These are phyloP conservation scores for Zygotorulaspora mrakii DNA, from an alignment of 1,139 yeast genomes.

Conservation along the genomic window DNA sequence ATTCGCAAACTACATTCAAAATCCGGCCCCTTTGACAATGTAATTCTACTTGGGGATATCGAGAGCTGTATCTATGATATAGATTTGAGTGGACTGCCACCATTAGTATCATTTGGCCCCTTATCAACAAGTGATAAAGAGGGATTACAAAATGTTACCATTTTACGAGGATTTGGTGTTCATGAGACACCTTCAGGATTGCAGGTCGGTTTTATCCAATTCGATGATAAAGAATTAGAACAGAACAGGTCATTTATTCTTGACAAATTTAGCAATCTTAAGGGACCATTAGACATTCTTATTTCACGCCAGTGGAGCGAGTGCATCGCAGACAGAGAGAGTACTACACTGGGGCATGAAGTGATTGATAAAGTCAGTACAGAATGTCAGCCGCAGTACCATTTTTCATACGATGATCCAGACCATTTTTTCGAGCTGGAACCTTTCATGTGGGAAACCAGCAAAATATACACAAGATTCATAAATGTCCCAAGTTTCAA, in stretches of 20 bases:
- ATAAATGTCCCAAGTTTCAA: conserved; percentile 62
- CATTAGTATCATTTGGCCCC: conserved; percentile 33
- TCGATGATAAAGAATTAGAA: conserved; percentile 27
- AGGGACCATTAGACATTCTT: conserved; percentile 47
- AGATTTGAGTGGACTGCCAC: conserved; percentile 32
- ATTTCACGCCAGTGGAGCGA: conserved; percentile 61
- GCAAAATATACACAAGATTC: conserved; percentile 48
- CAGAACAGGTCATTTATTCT: conserved; percentile 26
- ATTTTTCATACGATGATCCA: conserved; percentile 52
- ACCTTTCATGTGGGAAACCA: conserved; percentile 54
- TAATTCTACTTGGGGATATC: conserved; percentile 51
- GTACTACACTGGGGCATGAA: conserved; percentile 30
- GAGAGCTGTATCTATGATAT: not conserved
- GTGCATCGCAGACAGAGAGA: conserved; percentile 44
- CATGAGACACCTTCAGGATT: conserved; percentile 45
- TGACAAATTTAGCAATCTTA: conserved; percentile 19
- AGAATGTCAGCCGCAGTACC: conserved; percentile 55
- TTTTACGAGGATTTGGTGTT: conserved; percentile 40
- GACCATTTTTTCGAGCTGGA: conserved; percentile 53
- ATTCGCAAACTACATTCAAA: conserved; percentile 49
- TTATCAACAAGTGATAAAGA: too few relatives aligned
- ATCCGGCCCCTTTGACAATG: conserved; percentile 63
- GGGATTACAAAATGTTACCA: conserved; percentile 32
- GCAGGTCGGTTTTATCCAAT: conserved; percentile 46
- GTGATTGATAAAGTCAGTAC: conserved; percentile 48